Conservation (phyloP, 2,329 filamentous ascomycete species). For the Colletotrichum truncatum region DNA sequence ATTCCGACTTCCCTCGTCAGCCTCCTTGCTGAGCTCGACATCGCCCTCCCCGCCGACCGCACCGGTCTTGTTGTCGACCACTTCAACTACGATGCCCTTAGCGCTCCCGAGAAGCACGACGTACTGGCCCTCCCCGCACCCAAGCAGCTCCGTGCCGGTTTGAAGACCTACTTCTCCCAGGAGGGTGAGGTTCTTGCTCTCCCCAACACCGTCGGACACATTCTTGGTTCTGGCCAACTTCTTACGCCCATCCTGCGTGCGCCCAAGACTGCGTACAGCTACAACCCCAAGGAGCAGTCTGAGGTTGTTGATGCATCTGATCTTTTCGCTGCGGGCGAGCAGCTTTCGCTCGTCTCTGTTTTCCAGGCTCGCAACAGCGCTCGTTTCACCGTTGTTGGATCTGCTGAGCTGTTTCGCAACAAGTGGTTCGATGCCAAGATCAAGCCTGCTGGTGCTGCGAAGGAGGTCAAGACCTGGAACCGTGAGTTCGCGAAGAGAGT, state of each 20-base stretch:
- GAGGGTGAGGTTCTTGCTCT: slow-evolving; percentile 76
- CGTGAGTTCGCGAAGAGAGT: slow-evolving; percentile 85
- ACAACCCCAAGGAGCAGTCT: slow-evolving; percentile 89
- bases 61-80: slow-evolving; percentile 91
- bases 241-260: slow-evolving; percentile 85
- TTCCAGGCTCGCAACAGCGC: slow-evolving; percentile 95
- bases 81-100: slow-evolving; percentile 87
- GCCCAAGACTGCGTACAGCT: slow-evolving; percentile 87
- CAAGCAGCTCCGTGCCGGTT: slow-evolving; percentile 68
- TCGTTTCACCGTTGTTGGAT: slow-evolving; percentile 85
- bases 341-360: slow-evolving; percentile 85
- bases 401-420: slow-evolving; percentile 87
- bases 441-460: slow-evolving; percentile 61
- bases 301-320: slow-evolving; percentile 75
- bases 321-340: slow-evolving; percentile 83
- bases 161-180: slow-evolving; percentile 81
- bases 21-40: slow-evolving; percentile 87
- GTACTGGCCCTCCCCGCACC: slow-evolving; percentile 83
- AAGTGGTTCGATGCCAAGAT: slow-evolving; percentile 88
- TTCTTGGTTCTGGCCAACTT: slow-evolving; percentile 80
- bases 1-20: slow-evolving; percentile 79
- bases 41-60: slow-evolving; percentile 86
- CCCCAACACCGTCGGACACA: slow-evolving; percentile 82
- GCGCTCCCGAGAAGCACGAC: slow-evolving; percentile 85
- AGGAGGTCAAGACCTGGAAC: slow-evolving; percentile 75